Conservation (phyloP, 306 rosid species). For the Quillaja saponaria region DNA sequence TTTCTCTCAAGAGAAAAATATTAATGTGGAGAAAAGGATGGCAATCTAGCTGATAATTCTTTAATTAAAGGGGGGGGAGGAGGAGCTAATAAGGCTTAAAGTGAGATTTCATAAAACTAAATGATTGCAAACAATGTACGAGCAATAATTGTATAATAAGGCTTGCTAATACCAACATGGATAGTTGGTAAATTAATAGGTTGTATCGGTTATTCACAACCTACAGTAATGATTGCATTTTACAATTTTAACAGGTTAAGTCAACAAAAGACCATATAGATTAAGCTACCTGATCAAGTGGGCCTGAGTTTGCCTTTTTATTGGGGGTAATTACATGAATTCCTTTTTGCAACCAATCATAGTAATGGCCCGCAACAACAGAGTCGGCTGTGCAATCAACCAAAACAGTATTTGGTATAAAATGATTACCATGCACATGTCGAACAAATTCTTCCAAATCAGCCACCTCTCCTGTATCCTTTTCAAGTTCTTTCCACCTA, state of each 20-base stretch:
- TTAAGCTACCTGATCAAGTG: constrained; percentile 80
- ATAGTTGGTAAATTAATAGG: constrained; percentile 13
- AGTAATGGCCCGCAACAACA: constrained; percentile 71
- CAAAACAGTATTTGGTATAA: constrained; percentile 85
- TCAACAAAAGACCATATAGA: constrained; percentile 21
- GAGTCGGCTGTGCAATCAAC: constrained; percentile 99
- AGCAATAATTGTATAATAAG: too few relatives aligned
- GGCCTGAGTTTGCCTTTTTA: constrained; percentile 97
- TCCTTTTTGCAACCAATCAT: constrained; percentile 88
- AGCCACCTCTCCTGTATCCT: constrained; percentile 65
- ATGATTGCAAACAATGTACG: not conserved
- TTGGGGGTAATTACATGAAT: constrained; percentile 95
- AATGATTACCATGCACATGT: constrained; percentile 88
- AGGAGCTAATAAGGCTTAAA: too few relatives aligned
- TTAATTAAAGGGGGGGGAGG: too few relatives aligned
- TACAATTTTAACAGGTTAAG: constrained; percentile 10
- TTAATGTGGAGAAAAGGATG: not conserved
- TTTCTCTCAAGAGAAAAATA: not conserved
- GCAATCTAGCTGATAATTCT: not conserved
- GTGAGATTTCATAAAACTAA: too few relatives aligned
- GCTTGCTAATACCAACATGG: constrained; percentile 15
- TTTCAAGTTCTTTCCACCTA: constrained; percentile 73
- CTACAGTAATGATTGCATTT: not conserved
- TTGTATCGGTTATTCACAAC: not conserved
- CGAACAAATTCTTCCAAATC: constrained; percentile 73